Evolutionary conservation across 495 filamentous ascomycete species (phyloP).

Genomic region (Neurospora pannonica): DNA sequence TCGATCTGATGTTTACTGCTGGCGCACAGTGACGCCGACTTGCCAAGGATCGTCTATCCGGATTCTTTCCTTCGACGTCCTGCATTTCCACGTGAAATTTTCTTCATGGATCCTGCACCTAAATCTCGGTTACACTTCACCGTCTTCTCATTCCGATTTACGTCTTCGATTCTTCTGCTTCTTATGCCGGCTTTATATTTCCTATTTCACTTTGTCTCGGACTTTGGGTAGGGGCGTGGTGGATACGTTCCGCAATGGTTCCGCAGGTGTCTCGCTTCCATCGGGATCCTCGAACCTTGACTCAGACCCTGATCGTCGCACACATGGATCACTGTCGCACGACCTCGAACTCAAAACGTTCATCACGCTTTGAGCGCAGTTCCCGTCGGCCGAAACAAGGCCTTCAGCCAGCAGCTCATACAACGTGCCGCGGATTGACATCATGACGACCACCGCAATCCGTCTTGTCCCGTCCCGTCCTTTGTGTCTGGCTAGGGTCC

Average conservation of each 20-base stretch:
- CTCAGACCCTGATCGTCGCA: neutral
- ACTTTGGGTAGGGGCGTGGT: neutral
- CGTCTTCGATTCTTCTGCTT: slow-evolving; percentile 1
- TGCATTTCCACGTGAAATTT: neutral
- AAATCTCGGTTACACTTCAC: neutral
- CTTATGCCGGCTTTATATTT: neutral
- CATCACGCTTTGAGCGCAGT: neutral
- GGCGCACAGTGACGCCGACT: neutral
- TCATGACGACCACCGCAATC: neutral
- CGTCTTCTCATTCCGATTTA: neutral
- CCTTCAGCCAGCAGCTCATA: neutral
- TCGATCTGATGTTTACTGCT: slow-evolving; percentile 20
- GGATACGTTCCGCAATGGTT: neutral
- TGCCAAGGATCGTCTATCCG: neutral
- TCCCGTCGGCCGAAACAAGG: neutral
- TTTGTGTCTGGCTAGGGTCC: neutral
- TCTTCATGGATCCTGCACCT: neutral
- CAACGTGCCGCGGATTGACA: neutral
- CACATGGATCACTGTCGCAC: neutral
- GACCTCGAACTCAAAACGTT: neutral
- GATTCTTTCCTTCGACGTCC: slow-evolving; percentile 7
- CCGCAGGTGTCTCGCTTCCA: neutral
- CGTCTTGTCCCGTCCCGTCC: neutral
- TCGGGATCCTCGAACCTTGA: neutral
- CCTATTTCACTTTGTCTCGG: neutral